phyloP scores from a whole-genome alignment of 1,139 yeast genomes.

The Diutina ranongensis region DNA sequence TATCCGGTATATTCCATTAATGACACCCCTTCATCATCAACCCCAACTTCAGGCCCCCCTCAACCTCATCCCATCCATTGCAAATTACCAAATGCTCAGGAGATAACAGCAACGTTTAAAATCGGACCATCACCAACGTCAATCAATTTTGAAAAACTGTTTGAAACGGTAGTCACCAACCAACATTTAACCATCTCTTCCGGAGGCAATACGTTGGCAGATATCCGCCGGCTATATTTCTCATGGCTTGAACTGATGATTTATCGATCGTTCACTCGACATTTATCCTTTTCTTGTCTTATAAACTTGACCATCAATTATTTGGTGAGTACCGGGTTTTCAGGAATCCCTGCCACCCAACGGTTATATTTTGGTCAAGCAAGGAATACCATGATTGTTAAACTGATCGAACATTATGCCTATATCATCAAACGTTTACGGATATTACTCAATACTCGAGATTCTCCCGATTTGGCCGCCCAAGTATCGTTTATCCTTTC shows the following conservation, averaged over 20 bases:
- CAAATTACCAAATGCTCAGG: conserved; percentile 16
- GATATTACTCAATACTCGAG: conserved; percentile 17
- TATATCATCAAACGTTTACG: conserved; percentile 26
- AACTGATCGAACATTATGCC: conserved; percentile 27
- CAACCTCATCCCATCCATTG: too few species aligned
- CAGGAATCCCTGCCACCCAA: too few species aligned
- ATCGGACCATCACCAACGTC: neutral
- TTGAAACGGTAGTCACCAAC: conserved; percentile 14
- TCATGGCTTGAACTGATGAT: conserved; percentile 26
- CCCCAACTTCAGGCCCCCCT: too few species aligned
- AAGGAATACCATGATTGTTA: conserved; percentile 16
- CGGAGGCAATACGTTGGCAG: conserved; percentile 20
- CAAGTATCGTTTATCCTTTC: conserved; percentile 29
- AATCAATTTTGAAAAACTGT: conserved; percentile 6
- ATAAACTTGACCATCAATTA: conserved; percentile 31
- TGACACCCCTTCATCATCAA: too few species aligned
- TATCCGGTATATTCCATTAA: conserved; percentile 27
- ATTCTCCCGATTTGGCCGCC: conserved; percentile 19
- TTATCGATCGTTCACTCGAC: conserved; percentile 14
- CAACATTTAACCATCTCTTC: conserved; percentile 14
- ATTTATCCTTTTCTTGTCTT: conserved; percentile 24
- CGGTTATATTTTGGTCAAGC: neutral
- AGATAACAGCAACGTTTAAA: conserved; percentile 10
- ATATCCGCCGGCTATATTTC: conserved; percentile 22
- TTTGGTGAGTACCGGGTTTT: conserved; percentile 17